phyloP scores from a whole-genome alignment of 441 rosid genomes.

The Daphne laureola region DNA sequence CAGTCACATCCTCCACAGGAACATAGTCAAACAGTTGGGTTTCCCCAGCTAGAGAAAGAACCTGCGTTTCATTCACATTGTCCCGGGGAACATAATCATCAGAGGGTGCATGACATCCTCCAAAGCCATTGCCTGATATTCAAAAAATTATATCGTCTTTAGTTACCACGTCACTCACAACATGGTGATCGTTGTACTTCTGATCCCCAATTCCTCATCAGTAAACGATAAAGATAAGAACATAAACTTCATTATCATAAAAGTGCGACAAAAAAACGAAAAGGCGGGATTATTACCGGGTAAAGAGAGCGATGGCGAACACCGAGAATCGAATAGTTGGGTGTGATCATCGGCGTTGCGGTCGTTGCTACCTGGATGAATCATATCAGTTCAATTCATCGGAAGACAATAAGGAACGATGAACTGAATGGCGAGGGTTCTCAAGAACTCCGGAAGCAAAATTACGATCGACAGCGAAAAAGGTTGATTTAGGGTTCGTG shows the following conservation, averaged over 20 bases:
- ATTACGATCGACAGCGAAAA: too few species aligned
- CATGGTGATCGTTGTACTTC: too few species aligned
- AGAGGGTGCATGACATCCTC: too few species aligned
- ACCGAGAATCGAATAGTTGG: conserved; percentile 32
- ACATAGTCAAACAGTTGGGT: conserved; percentile 33
- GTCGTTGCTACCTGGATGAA: conserved; percentile 20
- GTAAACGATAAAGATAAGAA: neutral
- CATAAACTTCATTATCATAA: conserved; percentile 5
- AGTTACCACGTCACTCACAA: conserved; percentile 22
- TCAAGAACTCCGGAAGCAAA: too few species aligned
- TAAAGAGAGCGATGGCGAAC: conserved; percentile 19
- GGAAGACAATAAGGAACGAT: too few species aligned
- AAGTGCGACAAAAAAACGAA: neutral
- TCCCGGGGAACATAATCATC: conserved; percentile 27
- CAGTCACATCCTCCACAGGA: conserved; percentile 30
- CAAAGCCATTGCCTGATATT: conserved; percentile 18
- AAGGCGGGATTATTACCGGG: conserved; percentile 22
- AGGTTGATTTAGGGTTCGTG: too few species aligned
- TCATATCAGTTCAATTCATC: conserved; percentile 36
- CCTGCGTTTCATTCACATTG: conserved; percentile 52
- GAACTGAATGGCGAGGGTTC: too few species aligned
- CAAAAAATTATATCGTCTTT: conserved; percentile 15
- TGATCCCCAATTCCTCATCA: too few species aligned
- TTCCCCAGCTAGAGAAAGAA: conserved; percentile 31
- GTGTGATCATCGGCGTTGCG: conserved; percentile 16